Evolutionary conservation across 2,329 filamentous ascomycete genomes (phyloP).

Genomic region (Fusarium sp.): DNA sequence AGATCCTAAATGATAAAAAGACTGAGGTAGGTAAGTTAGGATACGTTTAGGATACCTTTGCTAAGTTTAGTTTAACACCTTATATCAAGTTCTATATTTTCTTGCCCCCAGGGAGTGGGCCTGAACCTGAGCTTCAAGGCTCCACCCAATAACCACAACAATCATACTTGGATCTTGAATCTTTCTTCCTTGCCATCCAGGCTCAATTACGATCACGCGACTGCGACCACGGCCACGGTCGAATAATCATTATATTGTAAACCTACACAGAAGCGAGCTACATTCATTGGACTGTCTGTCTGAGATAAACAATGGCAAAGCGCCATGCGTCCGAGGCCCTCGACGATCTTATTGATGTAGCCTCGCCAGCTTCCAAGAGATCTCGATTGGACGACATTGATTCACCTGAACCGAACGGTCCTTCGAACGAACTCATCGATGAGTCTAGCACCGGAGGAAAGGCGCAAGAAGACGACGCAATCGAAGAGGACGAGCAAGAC

Average conservation of each 20-base stretch:
- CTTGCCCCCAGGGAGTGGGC: too few relatives aligned
- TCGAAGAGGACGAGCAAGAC: slow-evolving; percentile 54
- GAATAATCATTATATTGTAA: neutral
- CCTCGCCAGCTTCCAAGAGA: slow-evolving; percentile 68
- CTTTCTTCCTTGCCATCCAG: slow-evolving; percentile 29
- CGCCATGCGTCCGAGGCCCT: slow-evolving; percentile 69
- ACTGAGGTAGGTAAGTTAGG: too few relatives aligned
- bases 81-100: too few relatives aligned
- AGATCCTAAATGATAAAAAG: too few relatives aligned
- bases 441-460: slow-evolving; percentile 46
- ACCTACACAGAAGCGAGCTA: neutral
- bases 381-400: slow-evolving; percentile 61
- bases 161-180: slow-evolving; percentile 16
- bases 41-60: too few relatives aligned
- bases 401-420: slow-evolving; percentile 49
- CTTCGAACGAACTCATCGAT: slow-evolving; percentile 28
- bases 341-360: slow-evolving; percentile 63
- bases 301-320: slow-evolving; percentile 55
- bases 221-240: neutral
- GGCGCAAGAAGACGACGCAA: slow-evolving; percentile 47
- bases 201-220: slow-evolving; percentile 14
- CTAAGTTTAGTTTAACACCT: too few relatives aligned
- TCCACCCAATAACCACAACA: slow-evolving; percentile 25
- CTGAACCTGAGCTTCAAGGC: slow-evolving; percentile 26
- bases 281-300: neutral